Conservation (phyloP, 176 grass and related monocot genomes). For the Pontederia crassipes region DNA sequence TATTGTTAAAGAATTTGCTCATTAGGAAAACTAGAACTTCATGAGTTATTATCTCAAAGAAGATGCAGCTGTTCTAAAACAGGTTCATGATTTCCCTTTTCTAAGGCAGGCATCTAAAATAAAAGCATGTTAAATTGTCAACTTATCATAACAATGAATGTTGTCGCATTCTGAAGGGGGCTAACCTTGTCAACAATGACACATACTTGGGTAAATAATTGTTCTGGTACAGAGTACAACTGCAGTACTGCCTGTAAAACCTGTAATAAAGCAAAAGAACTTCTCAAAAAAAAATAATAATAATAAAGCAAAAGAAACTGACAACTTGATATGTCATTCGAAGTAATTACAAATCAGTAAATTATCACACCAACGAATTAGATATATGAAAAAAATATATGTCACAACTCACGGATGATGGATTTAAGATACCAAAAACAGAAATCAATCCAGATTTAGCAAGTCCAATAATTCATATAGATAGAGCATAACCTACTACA, state of each 20-base stretch:
- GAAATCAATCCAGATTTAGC: too few relatives aligned
- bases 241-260: conserved; percentile 72
- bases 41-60: background rate
- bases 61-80: background rate
- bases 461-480: too few relatives aligned
- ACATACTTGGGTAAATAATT: conserved; percentile 61
- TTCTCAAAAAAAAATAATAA: background rate
- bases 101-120: background rate
- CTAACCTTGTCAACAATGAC: conserved; percentile 80
- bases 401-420: too few relatives aligned
- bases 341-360: too few relatives aligned
- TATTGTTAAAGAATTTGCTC: too few relatives aligned
- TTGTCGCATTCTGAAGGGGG: background rate
- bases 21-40: too few relatives aligned
- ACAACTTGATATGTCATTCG: background rate
- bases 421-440: too few relatives aligned
- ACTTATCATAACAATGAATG: background rate
- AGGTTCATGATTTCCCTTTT: background rate
- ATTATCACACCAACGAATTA: too few relatives aligned
- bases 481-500: too few relatives aligned
- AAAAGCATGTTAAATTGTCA: background rate
- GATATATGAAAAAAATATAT: too few relatives aligned
- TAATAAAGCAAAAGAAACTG: background rate
- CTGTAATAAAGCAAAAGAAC: conserved; percentile 26
- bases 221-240: conserved; percentile 59